Base-by-base conservation (phyloP, 768 basidiomycete genomes). In the Porphyrellus cyaneotinctus region DNA sequence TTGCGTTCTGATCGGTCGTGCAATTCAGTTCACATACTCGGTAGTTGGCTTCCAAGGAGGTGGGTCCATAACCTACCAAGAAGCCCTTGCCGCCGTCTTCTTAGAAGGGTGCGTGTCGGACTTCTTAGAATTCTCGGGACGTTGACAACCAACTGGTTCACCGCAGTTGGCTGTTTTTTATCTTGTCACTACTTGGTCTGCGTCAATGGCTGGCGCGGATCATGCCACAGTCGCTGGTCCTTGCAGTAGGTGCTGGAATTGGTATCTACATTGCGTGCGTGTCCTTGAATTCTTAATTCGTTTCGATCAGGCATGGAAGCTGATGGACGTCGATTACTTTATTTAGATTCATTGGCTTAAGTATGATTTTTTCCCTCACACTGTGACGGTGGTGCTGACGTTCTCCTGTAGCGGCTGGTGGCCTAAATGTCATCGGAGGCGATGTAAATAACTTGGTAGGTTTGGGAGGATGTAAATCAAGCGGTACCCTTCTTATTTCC, bases 141-240 rank as follows among this genome's bases (percentile, higher is more conserved):
- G 26, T n/a, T 35, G 39, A 47, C 37, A 30, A 49, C 45, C 24
- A 22, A 50, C 30, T 17, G 26, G 35, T 49, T 35, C 18, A 24
- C 18, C 7, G 1, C 46, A 88, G 89, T 26, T 88, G 90, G 87
- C 69, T 93, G 12, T 93, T 94, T 75, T 78, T 92, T 56, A 58
- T 85, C 62, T 73, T 94, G 14, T 91, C 90, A 0, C 67, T 94
- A 20, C 73, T 93, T 28, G 91, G 91, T 54, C 76, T 94, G 47
- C 88, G 91, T 44, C 90, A 92, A 72, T 94, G 90, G 91, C 78
- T 94, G 6, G 88, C 86, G 14, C 82, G 91, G 15, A 80, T 91
- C 51, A 92, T 94, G 82, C 91, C 91, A 1, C 87, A 88, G 57
- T 92, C 91, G 4, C 78, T 94, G 24, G 84, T 91, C 5, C 78